Conservation (phyloP, 2,329 filamentous ascomycete genomes). For the Aspergillus sergii region DNA sequence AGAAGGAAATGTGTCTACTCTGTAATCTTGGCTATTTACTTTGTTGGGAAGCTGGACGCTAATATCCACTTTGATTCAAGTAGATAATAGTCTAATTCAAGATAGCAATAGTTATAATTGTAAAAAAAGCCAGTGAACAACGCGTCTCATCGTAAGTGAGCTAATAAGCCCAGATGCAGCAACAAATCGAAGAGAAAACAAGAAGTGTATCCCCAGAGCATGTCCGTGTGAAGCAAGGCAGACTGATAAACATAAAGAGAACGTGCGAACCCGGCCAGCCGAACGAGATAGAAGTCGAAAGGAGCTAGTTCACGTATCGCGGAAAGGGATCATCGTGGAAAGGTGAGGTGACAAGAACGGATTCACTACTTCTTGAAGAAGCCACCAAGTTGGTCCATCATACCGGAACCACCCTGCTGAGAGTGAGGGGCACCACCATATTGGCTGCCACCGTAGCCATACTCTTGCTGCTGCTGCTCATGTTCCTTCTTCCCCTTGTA, state of each 20-base stretch:
- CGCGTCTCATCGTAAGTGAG: not conserved
- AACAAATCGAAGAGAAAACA: slow-evolving; percentile 7
- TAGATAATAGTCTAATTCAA: not conserved
- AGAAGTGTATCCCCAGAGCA: slow-evolving; percentile 20
- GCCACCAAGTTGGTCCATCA: slow-evolving; percentile 38
- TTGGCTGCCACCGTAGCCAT: slow-evolving; percentile 18
- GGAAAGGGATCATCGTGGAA: slow-evolving; percentile 2
- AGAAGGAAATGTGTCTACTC: not conserved
- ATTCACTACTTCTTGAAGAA: slow-evolving; percentile 42
- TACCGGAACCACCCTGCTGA: slow-evolving; percentile 17
- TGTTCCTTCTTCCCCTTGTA: slow-evolving; percentile 42
- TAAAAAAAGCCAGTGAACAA: not conserved
- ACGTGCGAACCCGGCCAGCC: slow-evolving; percentile 19
- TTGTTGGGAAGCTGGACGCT: not conserved
- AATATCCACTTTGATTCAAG: not conserved
- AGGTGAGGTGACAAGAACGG: not conserved
- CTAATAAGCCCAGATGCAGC: not conserved
- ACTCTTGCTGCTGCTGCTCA: slow-evolving; percentile 20
- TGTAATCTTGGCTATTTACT: not conserved
- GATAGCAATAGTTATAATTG: not conserved
- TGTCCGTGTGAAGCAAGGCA: slow-evolving; percentile 6
- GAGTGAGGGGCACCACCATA: slow-evolving; percentile 14
- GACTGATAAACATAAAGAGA: slow-evolving; percentile 5
- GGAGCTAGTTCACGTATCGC: slow-evolving; percentile 10
- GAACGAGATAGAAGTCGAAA: slow-evolving; percentile 21